Base-by-base conservation (phyloP, 345 rosid genomes). In the Stellera chamaejasme region DNA sequence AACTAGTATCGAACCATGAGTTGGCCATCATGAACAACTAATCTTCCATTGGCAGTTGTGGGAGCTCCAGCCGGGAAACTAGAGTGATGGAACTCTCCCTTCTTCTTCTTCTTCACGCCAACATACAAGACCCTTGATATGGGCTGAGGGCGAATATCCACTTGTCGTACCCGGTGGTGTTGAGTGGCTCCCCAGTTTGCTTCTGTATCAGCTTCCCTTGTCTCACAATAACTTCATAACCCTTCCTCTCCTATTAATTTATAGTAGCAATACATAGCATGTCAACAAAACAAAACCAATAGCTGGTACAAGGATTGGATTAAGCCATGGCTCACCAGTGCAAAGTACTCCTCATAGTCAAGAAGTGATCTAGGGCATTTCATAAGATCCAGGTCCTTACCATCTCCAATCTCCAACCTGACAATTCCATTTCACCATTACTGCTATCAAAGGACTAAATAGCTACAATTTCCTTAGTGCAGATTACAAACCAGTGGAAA, bases 351-450 rank as follows among this genome's bases (percentile, higher is more conserved):
- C 15, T 45, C 10, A 2, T 15, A 23, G 10, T 53, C 44, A 12
- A 53, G 56, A 2, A 12, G 7, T 43, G 23, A 14, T 11, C 56
- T 32, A 19, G 16, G 56, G 56, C 56, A 53, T 19, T 53, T 36
- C 23, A 28, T 13, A 53, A 53, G 56, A 36, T 53, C 39, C 27
- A 53, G 23, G 26, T 53, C 56, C 15, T 36, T 53, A 4, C 56
- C 56, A 14, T 53, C 56, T 53, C 56, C 56, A 14, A 28, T 19
- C 32, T 53, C 56, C 56, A 53, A 53, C 56, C 56, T 53, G 13
- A 10, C 28, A 32, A 5, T 32, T 32, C 39, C 39, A 32, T 3
- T 8, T 32, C 39, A 32, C 5, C 39, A 32, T 32, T 32, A 32
- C 39, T 32, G 39, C 39, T 3, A 5, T 32, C 39, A 5, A 32